Evolutionary conservation across 176 grass and related monocot genomes (phyloP).

Genomic region (Ensete glaucum): DNA sequence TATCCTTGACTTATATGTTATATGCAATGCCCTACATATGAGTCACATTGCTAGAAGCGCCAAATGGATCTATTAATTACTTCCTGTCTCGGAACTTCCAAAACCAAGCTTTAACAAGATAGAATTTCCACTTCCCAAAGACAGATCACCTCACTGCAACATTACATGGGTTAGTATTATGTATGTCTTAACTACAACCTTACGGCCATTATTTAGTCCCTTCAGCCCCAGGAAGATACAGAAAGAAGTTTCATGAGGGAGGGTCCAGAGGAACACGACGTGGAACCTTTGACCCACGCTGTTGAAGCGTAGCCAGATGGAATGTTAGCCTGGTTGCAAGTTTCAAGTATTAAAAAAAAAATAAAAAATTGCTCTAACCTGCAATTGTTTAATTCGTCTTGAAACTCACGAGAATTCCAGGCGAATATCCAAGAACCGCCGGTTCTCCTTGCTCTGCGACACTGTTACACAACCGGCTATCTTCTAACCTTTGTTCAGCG

Average conservation of each 20-base stretch:
- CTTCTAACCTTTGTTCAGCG: constrained; percentile 74
- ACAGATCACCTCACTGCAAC: too few relatives aligned
- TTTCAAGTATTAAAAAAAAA: constrained; percentile 1
- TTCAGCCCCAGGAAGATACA: constrained; percentile 9
- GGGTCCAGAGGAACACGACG: too few relatives aligned
- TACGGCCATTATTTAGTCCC: too few relatives aligned
- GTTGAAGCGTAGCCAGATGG: constrained; percentile 3
- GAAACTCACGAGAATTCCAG: constrained; percentile 72
- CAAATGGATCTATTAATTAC: too few relatives aligned
- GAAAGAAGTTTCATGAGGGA: not conserved
- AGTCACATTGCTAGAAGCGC: too few relatives aligned
- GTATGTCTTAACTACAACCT: too few relatives aligned
- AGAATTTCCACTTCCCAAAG: too few relatives aligned
- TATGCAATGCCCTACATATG: too few relatives aligned
- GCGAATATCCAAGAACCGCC: constrained; percentile 72
- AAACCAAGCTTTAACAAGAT: too few relatives aligned
- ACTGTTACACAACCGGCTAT: constrained; percentile 90
- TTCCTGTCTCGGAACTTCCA: too few relatives aligned
- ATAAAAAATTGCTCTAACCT: constrained; percentile 20
- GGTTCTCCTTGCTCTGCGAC: constrained; percentile 69
- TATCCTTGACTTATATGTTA: too few relatives aligned
- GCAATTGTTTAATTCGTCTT: not conserved
- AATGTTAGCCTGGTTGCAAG: not conserved
- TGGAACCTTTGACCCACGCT: constrained; percentile 33
- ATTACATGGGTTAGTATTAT: too few relatives aligned